Base-by-base conservation (phyloP, 345 rosid genomes). In the Mangifera indica region DNA sequence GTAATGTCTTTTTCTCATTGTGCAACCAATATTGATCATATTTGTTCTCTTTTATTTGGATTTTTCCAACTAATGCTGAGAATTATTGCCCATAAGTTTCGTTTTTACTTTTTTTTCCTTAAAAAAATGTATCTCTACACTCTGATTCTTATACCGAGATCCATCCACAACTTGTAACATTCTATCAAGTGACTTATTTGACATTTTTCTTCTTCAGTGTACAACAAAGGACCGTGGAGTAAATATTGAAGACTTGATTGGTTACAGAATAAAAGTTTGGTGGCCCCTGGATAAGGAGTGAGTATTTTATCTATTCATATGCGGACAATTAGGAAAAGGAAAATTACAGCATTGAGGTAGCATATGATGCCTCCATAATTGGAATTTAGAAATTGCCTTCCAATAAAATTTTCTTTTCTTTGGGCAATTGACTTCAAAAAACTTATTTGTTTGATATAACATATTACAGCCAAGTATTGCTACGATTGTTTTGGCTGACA, bases 221-320 rank as follows among this genome's bases (percentile, higher is more conserved):
- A 74, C 96, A 49, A 80, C 83, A 20, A 83, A 83, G 81, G 81
- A 85, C 74, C 80, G 68, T 70, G 88, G 81, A 79, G 53, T 81
- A 67, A 81, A 78, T 62, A 60, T 81, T 54, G 96, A 83, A 64
- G 99, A 92, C 73, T 79, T 95, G 78, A 91, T 87, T 69, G 99
- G 98, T 73, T 80, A 81, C 81, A 84, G 85, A 83, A 82, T 95
- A 84, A 89, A 95, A 74, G 93, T 95, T 55, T 95, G 99, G 99
- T 92, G 98, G 99, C 99, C 99, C 67, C 75, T 95, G 99, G 99
- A 95, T 82, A 95, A 95, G 85, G 65, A 80, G 99, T 95, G 81
- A 90, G 96, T 76, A 24, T 46, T 71, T 11, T 24, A 34, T 70
- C 49, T 25, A 42, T 45, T 57, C 2, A 44, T 56, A 42, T 55